A percentile compares a stretch with the other conserved stretches of the same genome.
These are phyloP conservation scores for Pleurozium schreberi DNA, from an alignment of 225 moss, liverwort and hornwort genomes.

Conservation along the genomic window DNA sequence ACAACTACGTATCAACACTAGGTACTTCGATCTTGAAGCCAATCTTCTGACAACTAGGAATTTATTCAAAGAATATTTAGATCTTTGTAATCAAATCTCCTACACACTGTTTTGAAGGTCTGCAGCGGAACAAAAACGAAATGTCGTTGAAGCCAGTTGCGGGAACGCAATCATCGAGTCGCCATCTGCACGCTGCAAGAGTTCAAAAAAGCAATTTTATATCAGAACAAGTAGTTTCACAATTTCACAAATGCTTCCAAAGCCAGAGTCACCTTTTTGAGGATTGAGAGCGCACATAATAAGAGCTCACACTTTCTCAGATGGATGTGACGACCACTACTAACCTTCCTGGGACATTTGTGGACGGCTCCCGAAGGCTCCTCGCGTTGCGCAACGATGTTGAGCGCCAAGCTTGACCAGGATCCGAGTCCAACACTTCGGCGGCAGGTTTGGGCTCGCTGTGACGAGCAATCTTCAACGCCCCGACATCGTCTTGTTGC, in stretches of 20 bases:
- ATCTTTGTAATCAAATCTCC: not conserved
- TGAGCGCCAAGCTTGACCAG: constrained; percentile 36
- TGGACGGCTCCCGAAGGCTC: constrained; percentile 14
- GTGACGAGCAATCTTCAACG: constrained; percentile 68
- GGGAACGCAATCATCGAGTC: not conserved
- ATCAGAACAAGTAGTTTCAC: not conserved
- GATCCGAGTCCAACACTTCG: constrained; percentile 35
- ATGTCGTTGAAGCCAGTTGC: not conserved
- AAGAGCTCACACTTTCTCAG: not conserved
- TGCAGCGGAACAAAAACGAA: not conserved
- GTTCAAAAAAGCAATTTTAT: not conserved
- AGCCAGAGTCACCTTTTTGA: not conserved
- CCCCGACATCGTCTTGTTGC: constrained; percentile 91
- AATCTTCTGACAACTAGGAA: not conserved
- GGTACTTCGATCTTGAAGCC: not conserved
- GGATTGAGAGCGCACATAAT: not conserved
- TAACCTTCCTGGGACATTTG: constrained; percentile 14
- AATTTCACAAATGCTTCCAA: not conserved
- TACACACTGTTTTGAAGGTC: not conserved
- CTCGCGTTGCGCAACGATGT: constrained; percentile 9
- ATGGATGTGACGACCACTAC: not conserved
- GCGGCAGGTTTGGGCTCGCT: constrained; percentile 47
- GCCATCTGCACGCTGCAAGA: constrained; percentile 13
- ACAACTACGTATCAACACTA: not conserved
- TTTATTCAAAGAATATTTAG: not conserved